Percentiles rank a stretch among this genome's conserved stretches.
These are phyloP conservation scores for Spongispora temasekensis DNA, from an alignment of 1,284 basidiomycete genomes.

Conservation along the genomic window DNA sequence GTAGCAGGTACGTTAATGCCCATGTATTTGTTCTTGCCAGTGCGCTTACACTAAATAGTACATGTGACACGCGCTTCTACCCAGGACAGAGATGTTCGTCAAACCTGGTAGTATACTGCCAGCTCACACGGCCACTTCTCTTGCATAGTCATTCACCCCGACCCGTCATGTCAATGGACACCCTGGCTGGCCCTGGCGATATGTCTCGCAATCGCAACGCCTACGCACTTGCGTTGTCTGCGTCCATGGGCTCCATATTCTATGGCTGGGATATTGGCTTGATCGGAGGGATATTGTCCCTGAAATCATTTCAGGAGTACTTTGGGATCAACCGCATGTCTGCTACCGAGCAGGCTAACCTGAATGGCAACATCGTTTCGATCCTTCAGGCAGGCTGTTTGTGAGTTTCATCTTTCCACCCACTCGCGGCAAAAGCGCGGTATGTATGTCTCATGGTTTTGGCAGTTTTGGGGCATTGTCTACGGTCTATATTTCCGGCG, in stretches of 20 bases:
- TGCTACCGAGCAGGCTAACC: constrained; percentile 37
- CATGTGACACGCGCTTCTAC: no score
- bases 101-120: no score
- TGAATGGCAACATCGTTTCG: constrained; percentile 58
- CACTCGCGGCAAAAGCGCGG: no score
- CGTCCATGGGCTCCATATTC: constrained; percentile 50
- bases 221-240: constrained; percentile 46
- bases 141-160: background rate
- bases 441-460: constrained; percentile 2
- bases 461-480: constrained; percentile 48
- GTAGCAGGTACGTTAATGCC: no score
- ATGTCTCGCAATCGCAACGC: constrained; percentile 44
- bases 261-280: constrained; percentile 42
- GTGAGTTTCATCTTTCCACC: constrained; percentile 41
- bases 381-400: constrained; percentile 60
- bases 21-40: no score
- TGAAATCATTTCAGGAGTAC: constrained; percentile 47
- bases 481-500: constrained; percentile 42
- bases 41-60: no score
- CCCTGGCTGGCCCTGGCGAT: constrained; percentile 27
- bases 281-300: constrained; percentile 50
- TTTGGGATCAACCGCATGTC: constrained; percentile 46
- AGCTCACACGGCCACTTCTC: background rate
- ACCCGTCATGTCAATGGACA: constrained; percentile 21
- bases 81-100: no score